Conservation (phyloP, 2,329 filamentous ascomycete species). For the Neoscytalidium dimidiatum region DNA sequence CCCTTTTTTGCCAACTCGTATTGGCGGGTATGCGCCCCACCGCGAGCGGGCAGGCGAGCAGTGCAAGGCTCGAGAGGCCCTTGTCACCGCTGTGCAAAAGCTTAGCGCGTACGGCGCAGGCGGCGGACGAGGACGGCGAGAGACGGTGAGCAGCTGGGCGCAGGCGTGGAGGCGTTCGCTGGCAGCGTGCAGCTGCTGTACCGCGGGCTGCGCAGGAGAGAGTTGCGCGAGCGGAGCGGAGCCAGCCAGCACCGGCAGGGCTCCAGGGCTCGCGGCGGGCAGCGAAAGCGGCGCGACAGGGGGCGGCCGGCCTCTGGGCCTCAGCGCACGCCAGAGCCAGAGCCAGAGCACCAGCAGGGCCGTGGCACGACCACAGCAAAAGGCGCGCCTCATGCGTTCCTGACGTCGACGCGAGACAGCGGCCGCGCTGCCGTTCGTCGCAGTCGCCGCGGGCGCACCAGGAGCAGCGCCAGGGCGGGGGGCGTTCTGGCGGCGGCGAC, state of each 20-base stretch:
- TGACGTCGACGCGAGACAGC: slow-evolving; percentile 3
- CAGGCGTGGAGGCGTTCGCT: slow-evolving; percentile 10
- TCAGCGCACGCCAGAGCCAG: slow-evolving; percentile 7
- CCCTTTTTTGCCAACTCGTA: slow-evolving; percentile 13
- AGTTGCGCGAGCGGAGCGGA: slow-evolving; percentile 14
- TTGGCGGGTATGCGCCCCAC: slow-evolving; percentile 12
- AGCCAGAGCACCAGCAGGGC: not conserved
- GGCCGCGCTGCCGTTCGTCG: not conserved
- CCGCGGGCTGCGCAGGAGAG: slow-evolving; percentile 10
- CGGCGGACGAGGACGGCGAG: not conserved
- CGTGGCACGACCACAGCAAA: slow-evolving; percentile 8
- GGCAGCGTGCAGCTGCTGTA: slow-evolving; percentile 10
- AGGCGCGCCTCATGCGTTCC: slow-evolving; percentile 12
- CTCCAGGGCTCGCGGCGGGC: too few species aligned
- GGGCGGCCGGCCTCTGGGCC: slow-evolving; percentile 3
- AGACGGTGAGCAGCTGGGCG: not conserved
- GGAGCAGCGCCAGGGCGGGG: not conserved
- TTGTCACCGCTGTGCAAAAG: slow-evolving; percentile 10
- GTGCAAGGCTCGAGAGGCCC: slow-evolving; percentile 6
- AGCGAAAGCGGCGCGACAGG: not conserved
- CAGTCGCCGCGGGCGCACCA: not conserved
- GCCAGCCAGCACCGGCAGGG: not conserved
- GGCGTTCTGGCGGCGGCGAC: not conserved
- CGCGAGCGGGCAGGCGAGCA: slow-evolving; percentile 13
- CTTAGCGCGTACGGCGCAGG: slow-evolving; percentile 11